Conservation (phyloP, 345 rosid genomes). For the Hypericum androsaemum region DNA sequence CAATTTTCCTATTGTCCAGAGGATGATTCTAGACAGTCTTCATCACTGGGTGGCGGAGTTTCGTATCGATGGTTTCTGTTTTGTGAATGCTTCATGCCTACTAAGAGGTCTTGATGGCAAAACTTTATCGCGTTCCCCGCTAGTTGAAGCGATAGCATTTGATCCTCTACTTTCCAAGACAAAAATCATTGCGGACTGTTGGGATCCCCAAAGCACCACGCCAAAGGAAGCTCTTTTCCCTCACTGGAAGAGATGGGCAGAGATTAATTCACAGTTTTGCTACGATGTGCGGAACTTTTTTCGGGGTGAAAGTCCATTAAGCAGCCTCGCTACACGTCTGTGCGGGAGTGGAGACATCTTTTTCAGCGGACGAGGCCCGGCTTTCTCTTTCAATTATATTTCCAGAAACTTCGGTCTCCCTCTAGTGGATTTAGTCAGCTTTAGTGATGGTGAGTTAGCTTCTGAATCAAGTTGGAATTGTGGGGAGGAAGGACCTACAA, state of each 20-base stretch:
- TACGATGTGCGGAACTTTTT: slow-evolving; percentile 57
- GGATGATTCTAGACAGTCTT: slow-evolving; percentile 66
- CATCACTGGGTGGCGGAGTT: slow-evolving; percentile 76
- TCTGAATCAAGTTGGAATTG: slow-evolving; percentile 91
- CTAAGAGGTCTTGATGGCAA: slow-evolving; percentile 66
- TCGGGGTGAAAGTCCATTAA: slow-evolving; percentile 58
- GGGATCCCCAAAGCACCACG: slow-evolving; percentile 41
- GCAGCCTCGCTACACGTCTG: slow-evolving; percentile 77
- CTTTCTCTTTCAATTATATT: slow-evolving; percentile 66
- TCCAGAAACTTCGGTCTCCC: slow-evolving; percentile 73
- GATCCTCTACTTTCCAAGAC: slow-evolving; percentile 73
- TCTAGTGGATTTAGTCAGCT: slow-evolving; percentile 85
- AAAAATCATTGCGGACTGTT: slow-evolving; percentile 71
- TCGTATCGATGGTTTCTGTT: slow-evolving; percentile 85
- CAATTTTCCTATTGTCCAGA: slow-evolving; percentile 62
- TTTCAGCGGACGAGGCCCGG: slow-evolving; percentile 78
- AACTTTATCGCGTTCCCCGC: slow-evolving; percentile 63
- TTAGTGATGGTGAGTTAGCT: slow-evolving; percentile 39
- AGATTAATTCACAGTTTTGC: slow-evolving; percentile 60
- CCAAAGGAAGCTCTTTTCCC: slow-evolving; percentile 51
- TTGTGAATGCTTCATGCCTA: slow-evolving; percentile 63
- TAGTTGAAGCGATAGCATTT: slow-evolving; percentile 80
- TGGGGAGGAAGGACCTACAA: slow-evolving; percentile 90
- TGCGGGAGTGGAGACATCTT: slow-evolving; percentile 88
- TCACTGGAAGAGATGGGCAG: slow-evolving; percentile 92